Percentiles rank a stretch among this genome's conserved stretches.
phyloP scores from a whole-genome alignment of 495 filamentous ascomycete genomes.

The Penicillium steckii region DNA sequence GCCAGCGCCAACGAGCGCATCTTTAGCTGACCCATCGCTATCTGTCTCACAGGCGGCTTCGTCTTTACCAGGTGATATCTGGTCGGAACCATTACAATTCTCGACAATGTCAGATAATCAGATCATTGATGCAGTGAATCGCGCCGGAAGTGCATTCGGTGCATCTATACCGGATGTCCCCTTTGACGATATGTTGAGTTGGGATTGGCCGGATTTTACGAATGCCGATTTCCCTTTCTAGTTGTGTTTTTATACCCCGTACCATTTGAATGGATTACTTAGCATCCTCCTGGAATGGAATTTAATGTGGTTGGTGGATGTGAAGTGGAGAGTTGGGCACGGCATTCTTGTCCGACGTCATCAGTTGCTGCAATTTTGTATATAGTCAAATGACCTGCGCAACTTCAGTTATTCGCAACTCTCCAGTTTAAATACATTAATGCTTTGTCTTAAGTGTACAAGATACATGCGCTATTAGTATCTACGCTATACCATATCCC shows the following conservation, averaged over 20 bases:
- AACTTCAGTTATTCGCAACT: too few species aligned
- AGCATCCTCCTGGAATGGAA: too few species aligned
- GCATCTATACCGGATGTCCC: slow-evolving; percentile 51
- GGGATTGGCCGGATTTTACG: slow-evolving; percentile 62
- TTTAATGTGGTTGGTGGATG: not conserved
- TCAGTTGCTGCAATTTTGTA: too few species aligned
- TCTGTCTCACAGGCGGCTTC: slow-evolving; percentile 10
- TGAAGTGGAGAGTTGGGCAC: not conserved
- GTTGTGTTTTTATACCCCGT: too few species aligned
- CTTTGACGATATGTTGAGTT: slow-evolving; percentile 53
- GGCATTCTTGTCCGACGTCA: not conserved
- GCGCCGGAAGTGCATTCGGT: slow-evolving; percentile 56
- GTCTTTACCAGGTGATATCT: slow-evolving; percentile 20
- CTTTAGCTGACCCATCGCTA: slow-evolving; percentile 13
- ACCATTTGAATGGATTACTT: too few species aligned
- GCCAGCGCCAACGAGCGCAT: slow-evolving; percentile 15
- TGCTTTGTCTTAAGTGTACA: too few species aligned
- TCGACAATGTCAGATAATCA: slow-evolving; percentile 67
- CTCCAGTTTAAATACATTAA: too few species aligned
- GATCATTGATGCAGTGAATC: slow-evolving; percentile 60
- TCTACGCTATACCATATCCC: not conserved
- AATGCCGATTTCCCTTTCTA: slow-evolving; percentile 43
- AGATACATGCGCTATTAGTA: too few species aligned
- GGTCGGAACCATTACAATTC: slow-evolving; percentile 59
- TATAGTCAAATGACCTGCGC: too few species aligned